Percentiles rank a stretch among this genome's conserved stretches.
These are phyloP conservation scores for Starmerella bacillaris DNA, from an alignment of 805 yeast species.

Conservation along the genomic window DNA sequence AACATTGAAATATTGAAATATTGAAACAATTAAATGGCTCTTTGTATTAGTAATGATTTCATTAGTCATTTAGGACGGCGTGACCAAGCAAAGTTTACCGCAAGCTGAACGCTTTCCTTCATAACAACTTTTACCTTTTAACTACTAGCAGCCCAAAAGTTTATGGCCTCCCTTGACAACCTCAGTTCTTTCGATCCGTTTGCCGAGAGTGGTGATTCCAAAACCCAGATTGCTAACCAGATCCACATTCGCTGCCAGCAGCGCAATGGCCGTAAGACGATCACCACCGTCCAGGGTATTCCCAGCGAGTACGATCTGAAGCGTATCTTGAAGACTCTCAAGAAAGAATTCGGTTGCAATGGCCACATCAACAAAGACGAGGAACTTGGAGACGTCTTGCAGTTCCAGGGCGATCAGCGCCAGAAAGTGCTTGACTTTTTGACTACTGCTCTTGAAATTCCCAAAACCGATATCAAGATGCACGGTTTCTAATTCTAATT, in stretches of 20 bases:
- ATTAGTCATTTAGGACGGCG: not conserved
- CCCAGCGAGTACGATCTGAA: conserved; percentile 89
- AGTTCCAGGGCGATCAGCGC: conserved; percentile 98
- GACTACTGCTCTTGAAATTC: conserved; percentile 67
- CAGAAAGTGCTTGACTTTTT: conserved; percentile 86
- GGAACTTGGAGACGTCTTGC: conserved; percentile 91
- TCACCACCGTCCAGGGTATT: conserved; percentile 95
- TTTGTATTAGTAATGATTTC: not conserved
- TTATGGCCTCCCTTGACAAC: conserved; percentile 61
- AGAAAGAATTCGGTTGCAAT: conserved; percentile 97
- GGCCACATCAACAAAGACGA: conserved; percentile 95
- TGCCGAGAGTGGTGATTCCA: conserved; percentile 99
- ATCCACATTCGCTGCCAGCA: conserved; percentile 97
- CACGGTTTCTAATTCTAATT: conserved; percentile 67
- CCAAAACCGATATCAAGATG: conserved; percentile 91
- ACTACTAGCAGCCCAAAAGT: conserved; percentile 12
- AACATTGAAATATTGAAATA: no score
- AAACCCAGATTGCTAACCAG: conserved; percentile 82
- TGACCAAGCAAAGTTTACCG: not conserved
- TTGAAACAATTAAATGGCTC: no score
- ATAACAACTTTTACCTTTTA: not conserved
- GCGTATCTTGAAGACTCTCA: conserved; percentile 79
- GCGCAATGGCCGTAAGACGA: conserved; percentile 97
- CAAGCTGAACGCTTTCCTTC: no score
- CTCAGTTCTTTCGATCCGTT: conserved; percentile 61